Evolutionary conservation across 1,284 basidiomycete species (phyloP), one percentile per base, ranked within the genome.

Genomic region (Cutaneotrichosporon sp.): DNA sequence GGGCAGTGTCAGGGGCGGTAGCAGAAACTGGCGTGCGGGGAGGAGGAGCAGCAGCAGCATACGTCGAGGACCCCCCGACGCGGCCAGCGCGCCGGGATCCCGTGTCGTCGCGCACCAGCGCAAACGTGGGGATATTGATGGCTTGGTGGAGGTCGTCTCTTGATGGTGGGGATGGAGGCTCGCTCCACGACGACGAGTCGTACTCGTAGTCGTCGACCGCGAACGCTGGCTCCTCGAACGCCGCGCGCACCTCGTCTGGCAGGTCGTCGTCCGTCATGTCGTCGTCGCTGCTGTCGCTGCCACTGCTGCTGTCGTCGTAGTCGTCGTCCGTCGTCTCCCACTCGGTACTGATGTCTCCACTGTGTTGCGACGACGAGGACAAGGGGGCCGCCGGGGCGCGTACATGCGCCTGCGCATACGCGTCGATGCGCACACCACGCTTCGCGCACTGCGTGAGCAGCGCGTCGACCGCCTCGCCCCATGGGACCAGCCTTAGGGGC

Each of bases 41-140:
- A 30, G 26, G 7, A 30, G 26, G 5, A 30, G 26, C 10, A 10
- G 26, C 7, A 30, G 26, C 26, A 30, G 26, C 7, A 30, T 30
- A 30, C 10, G 26, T 30, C 26, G 26, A 30, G 5, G 26, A 10
- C 7, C 26, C 26, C 5, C 7, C 26, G 26, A 30, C 26, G 26
- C 26, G 26, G 26, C 26, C 26, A 7, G 26, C 26, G 26, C 26
- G 26, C 26, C 26, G 26, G 26, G 26, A 5, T 10, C 26, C 26
- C 5, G 26, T 30, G 26, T 30, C 26, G 26, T 30, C 26, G 30
- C 36, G 38, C 14, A 52, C 39, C 21, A 52, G 51, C 9, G 51
- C 51, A 38, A 53, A 53, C 2, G 40, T 53, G 8, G 52, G 52
- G 2, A 42, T 33, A 30, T 53, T 33, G 52, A 53, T 53, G 23